These are phyloP conservation scores for Alternaria arborescens DNA, from an alignment of 2,329 filamentous ascomycete species.

Conservation along the genomic window DNA sequence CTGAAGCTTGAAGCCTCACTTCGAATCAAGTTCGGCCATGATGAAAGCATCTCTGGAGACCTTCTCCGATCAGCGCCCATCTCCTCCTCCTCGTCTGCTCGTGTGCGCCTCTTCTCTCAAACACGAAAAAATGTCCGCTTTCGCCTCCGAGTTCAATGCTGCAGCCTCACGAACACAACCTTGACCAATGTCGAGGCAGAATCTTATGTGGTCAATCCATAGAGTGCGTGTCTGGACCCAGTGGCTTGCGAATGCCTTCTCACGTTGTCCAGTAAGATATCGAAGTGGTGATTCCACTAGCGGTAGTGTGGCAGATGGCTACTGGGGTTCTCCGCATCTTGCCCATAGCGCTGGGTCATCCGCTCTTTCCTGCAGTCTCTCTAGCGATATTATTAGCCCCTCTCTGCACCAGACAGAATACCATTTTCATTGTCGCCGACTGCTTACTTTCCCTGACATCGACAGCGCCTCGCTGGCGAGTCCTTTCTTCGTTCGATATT, in stretches of 20 bases:
- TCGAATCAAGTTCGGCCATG: background rate
- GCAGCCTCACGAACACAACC: conserved; percentile 10
- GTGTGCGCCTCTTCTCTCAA: background rate
- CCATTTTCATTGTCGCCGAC: conserved; percentile 13
- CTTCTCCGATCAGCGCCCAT: conserved; percentile 20
- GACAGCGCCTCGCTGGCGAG: conserved; percentile 4
- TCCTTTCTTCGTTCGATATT: conserved; percentile 6
- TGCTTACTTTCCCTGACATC: conserved; percentile 14
- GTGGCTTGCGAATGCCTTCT: conserved; percentile 21
- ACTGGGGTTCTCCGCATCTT: conserved; percentile 44
- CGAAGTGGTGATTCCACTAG: conserved; percentile 6
- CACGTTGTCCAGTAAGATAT: conserved; percentile 22
- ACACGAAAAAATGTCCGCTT: background rate
- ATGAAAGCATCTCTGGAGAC: conserved; percentile 8
- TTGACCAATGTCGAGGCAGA: conserved; percentile 4
- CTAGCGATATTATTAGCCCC: conserved; percentile 36
- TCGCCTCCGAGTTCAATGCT: background rate
- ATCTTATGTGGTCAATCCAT: conserved; percentile 6
- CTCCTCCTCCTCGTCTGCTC: conserved; percentile 7
- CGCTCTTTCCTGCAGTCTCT: conserved; percentile 21
- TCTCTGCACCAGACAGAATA: conserved; percentile 19
- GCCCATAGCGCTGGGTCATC: conserved; percentile 44
- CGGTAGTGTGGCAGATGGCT: conserved; percentile 28
- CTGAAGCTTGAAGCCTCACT: conserved; percentile 18
- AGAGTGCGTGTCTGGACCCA: conserved; percentile 15